phyloP scores from a whole-genome alignment of 1,284 basidiomycete species.

The Microbotryum saponariae region DNA sequence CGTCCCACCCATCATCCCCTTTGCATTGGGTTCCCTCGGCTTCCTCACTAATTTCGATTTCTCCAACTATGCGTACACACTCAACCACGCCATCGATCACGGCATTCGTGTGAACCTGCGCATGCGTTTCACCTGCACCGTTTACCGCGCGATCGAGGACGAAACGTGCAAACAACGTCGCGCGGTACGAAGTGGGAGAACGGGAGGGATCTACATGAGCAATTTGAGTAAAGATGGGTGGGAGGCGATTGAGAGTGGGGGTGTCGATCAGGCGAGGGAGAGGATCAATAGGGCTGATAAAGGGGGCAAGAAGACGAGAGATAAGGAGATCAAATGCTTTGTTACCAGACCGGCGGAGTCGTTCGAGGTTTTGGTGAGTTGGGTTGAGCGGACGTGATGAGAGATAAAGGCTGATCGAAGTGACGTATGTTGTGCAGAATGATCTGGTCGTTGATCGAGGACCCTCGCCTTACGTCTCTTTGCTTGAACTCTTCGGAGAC shows the following conservation, averaged over 20 bases:
- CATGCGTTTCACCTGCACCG: slow-evolving; percentile 98
- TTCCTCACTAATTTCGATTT: slow-evolving; percentile 99
- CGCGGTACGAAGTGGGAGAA: slow-evolving; percentile 81
- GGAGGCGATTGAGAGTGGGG: slow-evolving; percentile 79
- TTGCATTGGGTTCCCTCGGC: slow-evolving; percentile 95
- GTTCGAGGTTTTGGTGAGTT: slow-evolving; percentile 70
- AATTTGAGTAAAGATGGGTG: slow-evolving; percentile 79
- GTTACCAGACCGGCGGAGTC: slow-evolving; percentile 90
- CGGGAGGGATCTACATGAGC: slow-evolving; percentile 90
- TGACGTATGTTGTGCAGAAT: slow-evolving; percentile 46
- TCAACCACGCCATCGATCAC: slow-evolving; percentile 82
- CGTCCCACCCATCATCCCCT: slow-evolving; percentile 93
- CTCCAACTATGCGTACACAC: slow-evolving; percentile 71
- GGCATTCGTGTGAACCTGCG: slow-evolving; percentile 95
- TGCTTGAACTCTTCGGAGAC: slow-evolving; percentile 97
- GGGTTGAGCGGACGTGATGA: too few species aligned
- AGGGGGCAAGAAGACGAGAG: slow-evolving; percentile 50
- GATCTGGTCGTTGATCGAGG: slow-evolving; percentile 97
- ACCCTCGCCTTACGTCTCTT: slow-evolving; percentile 93
- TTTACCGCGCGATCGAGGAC: slow-evolving; percentile 77
- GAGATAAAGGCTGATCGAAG: too few species aligned
- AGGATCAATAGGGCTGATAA: slow-evolving; percentile 65
- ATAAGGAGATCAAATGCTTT: slow-evolving; percentile 98
- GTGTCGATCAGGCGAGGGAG: slow-evolving; percentile 65
- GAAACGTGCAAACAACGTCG: slow-evolving; percentile 42